Base-by-base conservation (phyloP, 805 yeast species). In the Metschnikowia gelsemii region DNA sequence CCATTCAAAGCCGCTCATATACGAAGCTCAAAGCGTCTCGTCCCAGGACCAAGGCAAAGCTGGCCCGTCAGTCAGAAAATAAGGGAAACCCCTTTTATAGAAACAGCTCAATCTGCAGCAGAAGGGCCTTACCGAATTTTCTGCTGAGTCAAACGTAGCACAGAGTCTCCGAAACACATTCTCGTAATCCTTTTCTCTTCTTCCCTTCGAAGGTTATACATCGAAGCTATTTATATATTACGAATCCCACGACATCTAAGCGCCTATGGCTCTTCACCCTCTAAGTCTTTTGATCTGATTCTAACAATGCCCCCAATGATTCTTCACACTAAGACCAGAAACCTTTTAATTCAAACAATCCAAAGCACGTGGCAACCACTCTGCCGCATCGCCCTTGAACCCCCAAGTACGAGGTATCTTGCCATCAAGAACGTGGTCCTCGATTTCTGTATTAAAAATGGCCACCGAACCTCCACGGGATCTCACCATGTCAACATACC, bases 401-500 rank as follows among this genome's bases (percentile, higher is more conserved):
- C 82, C 84, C 89, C 90, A 87, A 11, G 73, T 69, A 5, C 56
- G 58, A 12, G 62, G 62, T 8, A 66, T 74, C 27, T 66, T 64
- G 1, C 75, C 72, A 0, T 63, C 52, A 21, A 70, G 53, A 8
- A 70, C 69, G 9, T 62, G 66, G 18, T 70, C 70, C 11, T 76
- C 81, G 16, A 75, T 72, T 36, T 80, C 88, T 1, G 82, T 83
- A 57, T 89, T 87, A 64, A 89, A 89, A 0, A 89, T 76, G 1
- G 96, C 96, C 14, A 87, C 83, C 48, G 79, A 79, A 1, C 95
- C 96, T 4, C 95, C 95, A 42, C 79, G 79, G 45, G 70, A 70
- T 46, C 68, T 68, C 2, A 87, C 86, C 48, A 89, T 68, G 47
- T 88, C 95, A 18, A 89, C 90, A 58, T 87, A 89, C 9, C 95